Percentiles rank a stretch among this genome's conserved stretches.
These are phyloP conservation scores for Suillus alpinus DNA, from an alignment of 768 basidiomycete species.

Conservation along the genomic window DNA sequence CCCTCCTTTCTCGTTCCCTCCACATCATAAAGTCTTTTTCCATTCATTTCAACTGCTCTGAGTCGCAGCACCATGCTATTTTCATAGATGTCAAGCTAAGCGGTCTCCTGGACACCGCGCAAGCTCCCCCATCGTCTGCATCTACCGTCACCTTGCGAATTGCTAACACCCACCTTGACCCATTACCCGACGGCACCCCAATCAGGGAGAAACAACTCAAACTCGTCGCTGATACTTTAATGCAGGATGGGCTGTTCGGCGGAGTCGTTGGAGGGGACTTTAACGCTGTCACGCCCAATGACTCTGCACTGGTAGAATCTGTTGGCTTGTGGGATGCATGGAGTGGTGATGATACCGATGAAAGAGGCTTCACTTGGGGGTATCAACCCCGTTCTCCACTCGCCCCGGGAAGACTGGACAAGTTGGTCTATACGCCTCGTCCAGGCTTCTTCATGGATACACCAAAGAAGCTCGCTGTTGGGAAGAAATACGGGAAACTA, in stretches of 20 bases:
- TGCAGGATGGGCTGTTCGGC: constrained; percentile 39
- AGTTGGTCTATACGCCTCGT: constrained; percentile 49
- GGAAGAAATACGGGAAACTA: constrained; percentile 36
- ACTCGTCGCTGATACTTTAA: constrained; percentile 44
- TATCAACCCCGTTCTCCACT: constrained; percentile 44
- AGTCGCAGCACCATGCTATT: constrained; percentile 47
- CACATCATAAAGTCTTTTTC: constrained; percentile 40
- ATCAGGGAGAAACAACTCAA: constrained; percentile 43
- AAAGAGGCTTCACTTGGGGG: constrained; percentile 58
- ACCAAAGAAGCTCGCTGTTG: constrained; percentile 50
- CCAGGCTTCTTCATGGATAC: constrained; percentile 45
- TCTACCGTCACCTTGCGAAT: constrained; percentile 43
- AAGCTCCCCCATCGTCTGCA: constrained; percentile 23
- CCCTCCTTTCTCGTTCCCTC: constrained; percentile 52
- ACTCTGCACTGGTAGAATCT: constrained; percentile 37
- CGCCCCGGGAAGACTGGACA: constrained; percentile 55
- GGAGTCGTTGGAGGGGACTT: constrained; percentile 64
- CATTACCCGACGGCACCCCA: constrained; percentile 41
- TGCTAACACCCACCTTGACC: constrained; percentile 69
- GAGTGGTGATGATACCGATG: constrained; percentile 36
- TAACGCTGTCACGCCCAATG: constrained; percentile 49
- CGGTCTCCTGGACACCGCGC: neutral
- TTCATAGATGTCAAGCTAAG: constrained; percentile 46
- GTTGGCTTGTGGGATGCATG: constrained; percentile 56
- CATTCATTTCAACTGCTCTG: constrained; percentile 44